A percentile compares a stretch with the other conserved stretches of the same genome.
Conservation (phyloP, 2,329 filamentous ascomycete genomes). For the Microdochium paspali region DNA sequence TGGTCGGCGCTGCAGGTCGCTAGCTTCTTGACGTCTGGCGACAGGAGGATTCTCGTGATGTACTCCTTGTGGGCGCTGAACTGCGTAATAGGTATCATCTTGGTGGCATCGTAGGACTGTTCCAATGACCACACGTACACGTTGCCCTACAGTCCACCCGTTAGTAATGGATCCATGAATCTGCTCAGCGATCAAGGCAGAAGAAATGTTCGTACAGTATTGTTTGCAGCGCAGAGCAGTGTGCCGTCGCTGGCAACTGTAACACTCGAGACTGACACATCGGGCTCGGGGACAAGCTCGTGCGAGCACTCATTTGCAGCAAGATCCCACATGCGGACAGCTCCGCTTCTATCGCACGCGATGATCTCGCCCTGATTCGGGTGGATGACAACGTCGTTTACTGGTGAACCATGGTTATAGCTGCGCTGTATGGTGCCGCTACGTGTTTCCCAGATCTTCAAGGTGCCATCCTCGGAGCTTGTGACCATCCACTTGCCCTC, state of each 20-base stretch:
- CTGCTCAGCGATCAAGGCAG: neutral
- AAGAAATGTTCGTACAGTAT: constrained; percentile 47
- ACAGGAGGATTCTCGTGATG: constrained; percentile 84
- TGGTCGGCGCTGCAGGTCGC: constrained; percentile 92
- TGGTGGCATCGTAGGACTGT: constrained; percentile 72
- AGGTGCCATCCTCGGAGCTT: constrained; percentile 89
- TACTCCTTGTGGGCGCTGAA: constrained; percentile 89
- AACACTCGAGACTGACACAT: constrained; percentile 86
- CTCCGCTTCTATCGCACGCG: constrained; percentile 86
- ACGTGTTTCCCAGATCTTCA: constrained; percentile 94
- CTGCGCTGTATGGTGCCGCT: constrained; percentile 81
- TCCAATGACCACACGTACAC: constrained; percentile 96
- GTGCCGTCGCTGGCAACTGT: constrained; percentile 93
- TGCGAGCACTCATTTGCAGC: constrained; percentile 96
- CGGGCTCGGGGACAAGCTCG: constrained; percentile 91
- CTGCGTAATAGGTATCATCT: constrained; percentile 76
- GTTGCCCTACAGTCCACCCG: constrained; percentile 58
- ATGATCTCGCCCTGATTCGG: constrained; percentile 98
- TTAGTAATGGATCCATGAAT: neutral
- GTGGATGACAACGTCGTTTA: constrained; percentile 98
- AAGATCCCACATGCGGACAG: constrained; percentile 91
- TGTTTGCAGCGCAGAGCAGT: constrained; percentile 88
- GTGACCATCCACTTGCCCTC: constrained; percentile 99
- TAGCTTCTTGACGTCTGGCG: constrained; percentile 86
- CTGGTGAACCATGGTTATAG: constrained; percentile 80